Percentiles rank a stretch among this genome's conserved stretches.
Conservation (phyloP, 352 stramenopile genomes). For the Pythium brassicae region DNA sequence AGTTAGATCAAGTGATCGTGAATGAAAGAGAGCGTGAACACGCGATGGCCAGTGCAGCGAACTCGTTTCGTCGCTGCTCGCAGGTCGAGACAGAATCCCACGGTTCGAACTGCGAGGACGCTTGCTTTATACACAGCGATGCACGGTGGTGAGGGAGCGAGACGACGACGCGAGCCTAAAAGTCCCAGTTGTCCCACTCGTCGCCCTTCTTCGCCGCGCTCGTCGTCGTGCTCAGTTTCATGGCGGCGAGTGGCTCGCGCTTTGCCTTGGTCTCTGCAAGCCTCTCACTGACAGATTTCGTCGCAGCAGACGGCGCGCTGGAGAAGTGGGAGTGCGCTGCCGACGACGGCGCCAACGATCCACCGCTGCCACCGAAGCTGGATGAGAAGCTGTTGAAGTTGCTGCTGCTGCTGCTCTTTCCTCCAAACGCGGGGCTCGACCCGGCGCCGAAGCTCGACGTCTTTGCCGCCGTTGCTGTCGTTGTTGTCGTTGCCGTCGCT, state of each 20-base stretch:
- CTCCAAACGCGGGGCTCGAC: constrained; percentile 1
- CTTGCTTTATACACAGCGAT: constrained; percentile 1
- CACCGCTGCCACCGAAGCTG: constrained; percentile 1
- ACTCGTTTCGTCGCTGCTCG: too few species aligned
- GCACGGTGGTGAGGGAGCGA: not conserved
- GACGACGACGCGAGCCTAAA: constrained; percentile 21
- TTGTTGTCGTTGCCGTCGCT: not conserved
- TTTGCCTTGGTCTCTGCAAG: constrained; percentile 57
- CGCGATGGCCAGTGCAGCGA: too few species aligned
- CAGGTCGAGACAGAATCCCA: not conserved
- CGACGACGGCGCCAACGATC: constrained; percentile 8
- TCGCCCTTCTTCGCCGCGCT: constrained; percentile 42
- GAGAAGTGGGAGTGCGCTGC: constrained; percentile 13
- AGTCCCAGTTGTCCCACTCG: constrained; percentile 82
- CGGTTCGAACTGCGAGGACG: not conserved
- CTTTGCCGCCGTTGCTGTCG: not conserved
- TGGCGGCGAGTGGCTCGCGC: constrained; percentile 40
- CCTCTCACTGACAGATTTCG: constrained; percentile 47
- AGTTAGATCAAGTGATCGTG: not conserved
- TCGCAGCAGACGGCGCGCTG: constrained; percentile 3
- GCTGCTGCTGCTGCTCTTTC: constrained; percentile 8
- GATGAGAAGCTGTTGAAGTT: constrained; percentile 6
- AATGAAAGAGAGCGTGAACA: constrained; percentile 1
- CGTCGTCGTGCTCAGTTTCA: constrained; percentile 43
- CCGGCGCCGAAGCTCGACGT: not conserved